A percentile compares a stretch with the other conserved stretches of the same genome.
These are phyloP conservation scores for Emmonsia crescens DNA, from an alignment of 2,329 filamentous ascomycete species.

Conservation along the genomic window DNA sequence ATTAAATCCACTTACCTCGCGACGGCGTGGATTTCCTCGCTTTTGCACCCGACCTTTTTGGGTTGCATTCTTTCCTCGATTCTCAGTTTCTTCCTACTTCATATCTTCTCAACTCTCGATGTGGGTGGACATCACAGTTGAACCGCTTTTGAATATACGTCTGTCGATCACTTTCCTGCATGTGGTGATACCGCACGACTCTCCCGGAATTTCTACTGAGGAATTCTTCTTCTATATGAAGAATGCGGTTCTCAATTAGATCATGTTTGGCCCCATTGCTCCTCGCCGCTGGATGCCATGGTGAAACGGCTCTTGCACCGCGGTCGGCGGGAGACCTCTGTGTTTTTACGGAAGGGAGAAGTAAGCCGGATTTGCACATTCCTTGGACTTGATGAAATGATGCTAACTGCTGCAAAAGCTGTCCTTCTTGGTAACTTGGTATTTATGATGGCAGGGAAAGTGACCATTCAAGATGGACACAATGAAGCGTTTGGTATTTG, in stretches of 20 bases:
- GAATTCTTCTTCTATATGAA: not conserved
- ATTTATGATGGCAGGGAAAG: conserved; percentile 3
- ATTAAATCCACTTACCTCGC: not conserved
- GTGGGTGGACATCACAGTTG: not conserved
- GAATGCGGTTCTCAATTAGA: not conserved
- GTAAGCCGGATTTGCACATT: not conserved
- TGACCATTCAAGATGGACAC: not conserved
- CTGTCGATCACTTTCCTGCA: not conserved
- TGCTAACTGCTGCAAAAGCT: conserved; percentile 1
- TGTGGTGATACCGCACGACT: not conserved
- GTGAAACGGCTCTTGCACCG: not conserved
- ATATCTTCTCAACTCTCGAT: not conserved
- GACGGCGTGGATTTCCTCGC: not conserved
- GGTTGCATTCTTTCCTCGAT: not conserved
- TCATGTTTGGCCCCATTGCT: not conserved
- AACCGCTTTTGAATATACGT: not conserved
- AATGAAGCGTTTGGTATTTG: conserved; percentile 4
- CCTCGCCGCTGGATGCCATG: not conserved
- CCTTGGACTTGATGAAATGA: not conserved
- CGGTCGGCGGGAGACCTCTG: not conserved
- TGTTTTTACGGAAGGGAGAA: conserved; percentile 1
- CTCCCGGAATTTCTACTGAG: not conserved
- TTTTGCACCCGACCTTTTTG: not conserved
- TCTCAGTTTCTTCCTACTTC: not conserved
- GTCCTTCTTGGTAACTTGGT: conserved; percentile 3